Evolutionary conservation across 768 basidiomycete species (phyloP), one percentile per base, ranked within the genome.

Genomic region (Fomitopsis pulvina): DNA sequence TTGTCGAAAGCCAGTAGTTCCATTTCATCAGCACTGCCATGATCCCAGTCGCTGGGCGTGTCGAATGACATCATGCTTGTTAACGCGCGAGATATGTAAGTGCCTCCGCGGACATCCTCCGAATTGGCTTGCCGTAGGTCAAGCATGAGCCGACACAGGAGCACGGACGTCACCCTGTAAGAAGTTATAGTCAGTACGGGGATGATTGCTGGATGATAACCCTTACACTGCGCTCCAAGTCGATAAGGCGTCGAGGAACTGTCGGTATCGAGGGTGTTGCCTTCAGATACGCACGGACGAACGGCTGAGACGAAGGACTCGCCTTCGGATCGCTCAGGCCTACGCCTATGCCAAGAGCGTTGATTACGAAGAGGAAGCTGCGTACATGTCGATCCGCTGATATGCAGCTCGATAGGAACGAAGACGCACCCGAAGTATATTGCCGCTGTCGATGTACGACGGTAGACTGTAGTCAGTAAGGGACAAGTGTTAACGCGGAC

Each of bases 341-440:
- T 18, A 46, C 45, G n/a, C n/a, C n/a, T n/a, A 3, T 46, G 21
- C 28, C n/a, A n/a, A 4, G 8, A 27, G 24, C 18, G 20, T 48
- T 48, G 6, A 48, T 7, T 11, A 48, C 3, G 6, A 48, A 40
- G 22, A 48, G 37, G 14, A 38, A 48, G 2, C 47, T 48, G 38
- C 2, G 11, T 6, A 21, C 21, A 20, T 45, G 28, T 14, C 3
- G 8, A 45, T 10, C 7, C 21, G 10, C 4, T 45, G 27, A 14
- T 7, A 30, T 30, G 16, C n/a, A 24, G 29, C 14, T 30, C 8
- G 29, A 14, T 14, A 14, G 29, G 29, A 14, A 7, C 8, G 29
- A 30, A 30, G 7, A 30, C 46, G 7, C 38, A 47, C 47, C 21
- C 34, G 21, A 48, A 48, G 27, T 48, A 48, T 18, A 48, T 24